phyloP scores from a whole-genome alignment of 805 yeast species.

The Saccharomycopsis schoenii region DNA sequence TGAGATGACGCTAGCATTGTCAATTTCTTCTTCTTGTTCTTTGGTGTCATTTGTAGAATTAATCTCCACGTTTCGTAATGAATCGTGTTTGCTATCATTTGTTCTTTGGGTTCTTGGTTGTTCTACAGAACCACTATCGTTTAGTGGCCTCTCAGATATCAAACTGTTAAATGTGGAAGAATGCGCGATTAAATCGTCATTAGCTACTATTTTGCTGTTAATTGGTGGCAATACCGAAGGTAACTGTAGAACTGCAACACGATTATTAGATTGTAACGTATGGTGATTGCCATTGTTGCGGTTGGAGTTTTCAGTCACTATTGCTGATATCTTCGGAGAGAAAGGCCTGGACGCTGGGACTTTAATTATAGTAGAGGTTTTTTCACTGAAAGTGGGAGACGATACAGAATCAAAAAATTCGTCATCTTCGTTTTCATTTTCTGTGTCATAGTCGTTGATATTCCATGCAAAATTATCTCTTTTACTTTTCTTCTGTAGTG shows the following conservation, averaged over 20 bases:
- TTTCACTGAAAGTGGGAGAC: not conserved
- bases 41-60: not conserved
- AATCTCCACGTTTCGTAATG: not conserved
- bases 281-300: too few species aligned
- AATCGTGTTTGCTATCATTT: not conserved
- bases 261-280: not conserved
- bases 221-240: not conserved
- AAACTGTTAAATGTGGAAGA: not conserved
- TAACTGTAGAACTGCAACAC: not conserved
- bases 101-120: not conserved
- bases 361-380: not conserved
- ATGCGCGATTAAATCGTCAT: not conserved
- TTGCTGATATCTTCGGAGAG: not conserved
- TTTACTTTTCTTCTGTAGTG: not conserved
- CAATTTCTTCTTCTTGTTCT: not conserved
- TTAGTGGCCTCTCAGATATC: not conserved
- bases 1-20: not conserved
- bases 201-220: not conserved
- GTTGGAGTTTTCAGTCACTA: not conserved
- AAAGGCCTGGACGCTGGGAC: not conserved
- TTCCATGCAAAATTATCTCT: not conserved
- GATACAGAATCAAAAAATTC: not conserved
- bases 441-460: not conserved
- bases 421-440: not conserved
- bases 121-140: not conserved